These are phyloP conservation scores for Heterobasidion irregulare DNA, from an alignment of 1,284 basidiomycete genomes.

Conservation along the genomic window DNA sequence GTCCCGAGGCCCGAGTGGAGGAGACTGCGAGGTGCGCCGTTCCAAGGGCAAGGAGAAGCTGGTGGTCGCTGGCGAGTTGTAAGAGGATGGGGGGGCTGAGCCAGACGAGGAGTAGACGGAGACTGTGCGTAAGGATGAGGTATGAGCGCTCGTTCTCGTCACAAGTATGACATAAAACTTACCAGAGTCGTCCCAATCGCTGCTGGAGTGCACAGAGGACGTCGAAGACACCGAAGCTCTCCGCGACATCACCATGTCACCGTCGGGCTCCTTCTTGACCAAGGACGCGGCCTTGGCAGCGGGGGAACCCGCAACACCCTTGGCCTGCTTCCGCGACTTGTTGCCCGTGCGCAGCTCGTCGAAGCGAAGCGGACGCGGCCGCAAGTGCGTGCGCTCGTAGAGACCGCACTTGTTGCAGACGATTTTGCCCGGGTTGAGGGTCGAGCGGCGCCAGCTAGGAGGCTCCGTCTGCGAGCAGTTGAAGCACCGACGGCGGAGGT, in stretches of 20 bases:
- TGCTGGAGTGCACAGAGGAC: conserved; percentile 41
- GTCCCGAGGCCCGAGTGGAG: conserved; percentile 36
- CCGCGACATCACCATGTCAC: conserved; percentile 33
- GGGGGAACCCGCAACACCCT: conserved; percentile 30
- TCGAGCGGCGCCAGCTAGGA: conserved; percentile 76
- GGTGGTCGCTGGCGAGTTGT: conserved; percentile 49
- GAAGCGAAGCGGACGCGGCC: conserved; percentile 72
- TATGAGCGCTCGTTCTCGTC: conserved; percentile 3
- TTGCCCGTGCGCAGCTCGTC: conserved; percentile 77
- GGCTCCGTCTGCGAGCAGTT: conserved; percentile 86
- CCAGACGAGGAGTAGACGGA: conserved; percentile 53
- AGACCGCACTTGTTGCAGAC: conserved; percentile 87
- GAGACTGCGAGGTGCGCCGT: conserved; percentile 41
- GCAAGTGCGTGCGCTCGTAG: conserved; percentile 77
- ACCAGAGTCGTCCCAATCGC: conserved; percentile 75
- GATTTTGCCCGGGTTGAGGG: conserved; percentile 81
- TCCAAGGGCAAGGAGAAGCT: conserved; percentile 53
- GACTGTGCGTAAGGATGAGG: conserved; percentile 27
- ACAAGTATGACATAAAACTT: conserved; percentile 21
- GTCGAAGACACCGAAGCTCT: conserved; percentile 55
- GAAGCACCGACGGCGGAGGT: conserved; percentile 75
- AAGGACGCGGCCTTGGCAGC: conserved; percentile 26
- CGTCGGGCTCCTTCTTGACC: conserved; percentile 64
- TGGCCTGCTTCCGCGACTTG: conserved; percentile 62
- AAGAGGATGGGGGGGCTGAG: conserved; percentile 56